Percentiles rank a stretch among this genome's conserved stretches.
These are phyloP conservation scores for Termitomyces titanicus DNA, from an alignment of 768 basidiomycete species.

Conservation along the genomic window DNA sequence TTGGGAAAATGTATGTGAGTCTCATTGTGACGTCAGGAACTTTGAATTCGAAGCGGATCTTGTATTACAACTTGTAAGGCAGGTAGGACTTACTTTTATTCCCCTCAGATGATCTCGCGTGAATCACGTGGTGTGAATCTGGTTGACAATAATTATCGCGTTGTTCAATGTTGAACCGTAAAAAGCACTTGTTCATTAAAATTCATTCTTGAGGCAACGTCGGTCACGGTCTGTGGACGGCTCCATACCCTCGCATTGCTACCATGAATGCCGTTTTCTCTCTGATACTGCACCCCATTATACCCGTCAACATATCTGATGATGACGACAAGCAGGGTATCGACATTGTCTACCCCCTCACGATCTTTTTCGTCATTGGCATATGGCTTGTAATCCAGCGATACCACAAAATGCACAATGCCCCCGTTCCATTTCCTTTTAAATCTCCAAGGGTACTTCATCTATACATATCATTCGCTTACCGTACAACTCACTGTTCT, in stretches of 20 bases:
- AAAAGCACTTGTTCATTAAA: no score
- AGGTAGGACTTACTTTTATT: no score
- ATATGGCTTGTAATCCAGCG: slow-evolving; percentile 78
- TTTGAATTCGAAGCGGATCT: no score
- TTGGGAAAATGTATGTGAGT: no score
- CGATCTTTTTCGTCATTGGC: slow-evolving; percentile 70
- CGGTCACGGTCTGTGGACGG: background rate
- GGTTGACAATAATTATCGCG: no score
- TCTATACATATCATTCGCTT: background rate
- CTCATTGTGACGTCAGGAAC: no score
- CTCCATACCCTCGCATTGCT: slow-evolving; percentile 6
- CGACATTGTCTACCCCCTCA: slow-evolving; percentile 64
- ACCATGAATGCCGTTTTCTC: slow-evolving; percentile 44
- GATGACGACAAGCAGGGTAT: slow-evolving; percentile 47
- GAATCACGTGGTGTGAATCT: no score
- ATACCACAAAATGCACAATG: slow-evolving; percentile 71
- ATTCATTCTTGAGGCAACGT: background rate
- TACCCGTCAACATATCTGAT: slow-evolving; percentile 46
- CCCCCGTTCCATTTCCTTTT: slow-evolving; percentile 64
- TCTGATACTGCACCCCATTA: slow-evolving; percentile 51
- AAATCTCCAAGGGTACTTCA: slow-evolving; percentile 51
- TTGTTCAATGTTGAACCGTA: no score
- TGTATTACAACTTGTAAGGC: no score
- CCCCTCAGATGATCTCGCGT: no score
- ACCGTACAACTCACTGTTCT: background rate